Evolutionary conservation across 192 early-diverging fungal species (phyloP), one percentile per base, ranked within the genome.

Genomic region (Chytriomyces sp.): DNA sequence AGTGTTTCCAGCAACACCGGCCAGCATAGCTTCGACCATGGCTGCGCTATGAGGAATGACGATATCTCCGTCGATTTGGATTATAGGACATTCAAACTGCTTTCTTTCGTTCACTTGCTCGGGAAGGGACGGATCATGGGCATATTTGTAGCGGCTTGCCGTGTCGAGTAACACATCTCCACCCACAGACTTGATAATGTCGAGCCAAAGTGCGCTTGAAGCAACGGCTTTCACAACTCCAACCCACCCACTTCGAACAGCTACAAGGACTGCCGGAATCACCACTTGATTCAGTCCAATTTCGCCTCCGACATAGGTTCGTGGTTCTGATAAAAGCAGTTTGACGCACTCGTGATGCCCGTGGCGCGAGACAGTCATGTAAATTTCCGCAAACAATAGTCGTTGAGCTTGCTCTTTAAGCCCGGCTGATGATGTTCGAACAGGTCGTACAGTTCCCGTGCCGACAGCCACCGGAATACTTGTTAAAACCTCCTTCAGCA

Each of bases 21-120:
- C 77, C 16, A 78, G 24, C 59, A 78, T 78, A 13, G 69, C 69
- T 59, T 78, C 77, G 6, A 78, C 69, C 68, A 78, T 71, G 6
- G 69, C 69, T 11, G 77, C 68, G 6, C 26, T 18, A 23, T 50
- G 61, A 13, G 61, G 69, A 11, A 70, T 70, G 46, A 48, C 48
- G 18, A 45, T 13, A 46, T 72, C 66, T 23, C 61, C 61, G 47
- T 71, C 68, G 24, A 72, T 50, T 20, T 78, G n/a, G 18, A 48
- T 43, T 46, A 68, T n/a, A 20, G 64, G 59, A 35, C 43, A 18
- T 47, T 71, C 69, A 9, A 10, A 20, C 20, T 45, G 0, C 26
- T 45, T 44, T 24, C 59, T 3, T 61, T 44, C 13, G 23, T 45
- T 10, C 26, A n/a, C 47, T 13, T 61, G 10, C 11, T 8, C 24